Evolutionary conservation across 2,329 filamentous ascomycete genomes (phyloP), one percentile per base, ranked within the genome.

Genomic region (Neopestalotiopsis clavispora): DNA sequence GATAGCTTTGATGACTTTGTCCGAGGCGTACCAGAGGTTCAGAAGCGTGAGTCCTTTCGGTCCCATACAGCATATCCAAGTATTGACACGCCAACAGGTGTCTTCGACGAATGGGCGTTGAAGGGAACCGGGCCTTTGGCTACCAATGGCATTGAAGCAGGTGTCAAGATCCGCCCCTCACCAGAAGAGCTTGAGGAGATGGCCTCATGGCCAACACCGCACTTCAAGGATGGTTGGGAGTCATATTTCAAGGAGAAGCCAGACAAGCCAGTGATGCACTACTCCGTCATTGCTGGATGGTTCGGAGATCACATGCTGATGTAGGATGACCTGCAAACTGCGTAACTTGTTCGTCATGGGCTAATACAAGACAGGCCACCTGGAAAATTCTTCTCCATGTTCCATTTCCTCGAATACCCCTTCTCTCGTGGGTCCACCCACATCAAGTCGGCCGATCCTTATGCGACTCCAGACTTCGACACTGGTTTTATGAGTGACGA

Each of bases 251-350:
- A 94, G 83, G 81, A 95, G 77, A 94, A 94, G 83, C 92, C 92
- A 1, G 92, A 95, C 80, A 95, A 95, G 85, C 93, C 92, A 0
- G 92, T 95, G 58, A 95, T 95, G 92, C 93, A 95, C 77, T 95
- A 95, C 81, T 91, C 87, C 1, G 88, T 94, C 67, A 94, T 95
- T 75, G 84, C 91, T 17, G 91, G 91, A 71, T 89, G 85, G 84
- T 89, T 89, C 40, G 87, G 87, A 38, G 87, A 89, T 77, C 87
- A 89, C 73, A 89, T 88, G 84, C 79, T 89, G 60, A 86, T 89
- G 86, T 84, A 73, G 75, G 83, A 38, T 58, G 12, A 62, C 38
- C 49, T 17, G 56, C 12, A 20, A 0, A 5, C 14, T 23, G 28
- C 30, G 4, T 64, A 23, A 23, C 23, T 65, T 10, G 42, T 23